Base-by-base conservation (phyloP, 129 eudicot species). In the Chrysanthemum seticuspe region DNA sequence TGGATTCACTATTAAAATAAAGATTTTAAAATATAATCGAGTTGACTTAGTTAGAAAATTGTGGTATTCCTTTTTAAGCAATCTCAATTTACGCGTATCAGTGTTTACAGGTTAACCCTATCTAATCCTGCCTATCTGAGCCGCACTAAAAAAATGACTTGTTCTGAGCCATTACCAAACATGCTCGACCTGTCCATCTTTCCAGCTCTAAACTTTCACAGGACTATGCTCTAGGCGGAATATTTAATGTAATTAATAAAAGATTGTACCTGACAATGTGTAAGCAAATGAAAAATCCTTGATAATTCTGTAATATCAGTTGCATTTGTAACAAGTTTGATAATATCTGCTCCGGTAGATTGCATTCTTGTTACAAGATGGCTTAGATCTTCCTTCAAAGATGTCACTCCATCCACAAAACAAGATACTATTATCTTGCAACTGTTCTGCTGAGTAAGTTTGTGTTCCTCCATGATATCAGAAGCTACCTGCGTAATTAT, bases 321-420 rank as follows among this genome's bases (percentile, higher is more conserved):
- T 79, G 91, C 83, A 52, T 16, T 72, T 16, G 83, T 51, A 56
- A 87, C 95, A 65, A 90, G 64, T 71, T 85, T 90, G 73, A 85
- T 77, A 52, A 91, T 84, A 79, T 87, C 95, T 18, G 95, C 91
- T 54, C 91, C 88, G 6, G 88, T 88, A 50, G 97, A 83, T 81
- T 85, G 95, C 84, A 91, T 87, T 71, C 80, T 71, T 58, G 80
- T 75, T 44, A 91, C 71, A 70, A 91, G 86, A 31, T 80, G 69
- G 77, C 87, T 84, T 75, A 85, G 76, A 80, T 83, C 87, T 71
- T 87, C 91, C 54, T 74, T 67, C 54, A 70, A 64, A 67, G 86
- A 62, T 49, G 73, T 67, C 18, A 71, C 13, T 58, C 70, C 65
- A 57, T 87, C 94, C 57, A 87, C 71, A 57, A 74, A 87, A 86